phyloP scores from a whole-genome alignment of 2,329 filamentous ascomycete species.

The Verticillium alfalfae region DNA sequence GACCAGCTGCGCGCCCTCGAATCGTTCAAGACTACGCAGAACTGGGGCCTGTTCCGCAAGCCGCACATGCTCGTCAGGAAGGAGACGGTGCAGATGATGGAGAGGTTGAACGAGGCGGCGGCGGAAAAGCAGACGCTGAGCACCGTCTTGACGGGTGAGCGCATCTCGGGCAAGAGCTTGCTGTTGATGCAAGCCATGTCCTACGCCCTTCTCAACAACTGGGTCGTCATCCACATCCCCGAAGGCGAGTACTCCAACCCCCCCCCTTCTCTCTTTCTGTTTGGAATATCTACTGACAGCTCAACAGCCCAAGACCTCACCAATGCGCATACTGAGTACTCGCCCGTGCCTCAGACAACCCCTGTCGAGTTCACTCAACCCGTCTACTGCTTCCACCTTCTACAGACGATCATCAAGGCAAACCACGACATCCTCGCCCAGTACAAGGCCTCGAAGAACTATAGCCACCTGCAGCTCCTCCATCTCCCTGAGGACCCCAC shows the following conservation, averaged over 20 bases:
- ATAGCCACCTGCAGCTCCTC: constrained; percentile 44
- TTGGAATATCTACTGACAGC: background rate
- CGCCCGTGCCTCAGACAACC: constrained; percentile 55
- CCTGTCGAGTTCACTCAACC: constrained; percentile 70
- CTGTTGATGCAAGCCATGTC: constrained; percentile 78
- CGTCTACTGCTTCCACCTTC: constrained; percentile 67
- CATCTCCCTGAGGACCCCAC: constrained; percentile 55
- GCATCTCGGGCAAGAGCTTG: constrained; percentile 79
- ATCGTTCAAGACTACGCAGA: constrained; percentile 86
- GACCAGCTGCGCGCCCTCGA: constrained; percentile 79
- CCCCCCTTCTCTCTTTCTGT: constrained; percentile 14
- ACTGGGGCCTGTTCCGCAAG: constrained; percentile 78
- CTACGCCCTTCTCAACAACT: constrained; percentile 74
- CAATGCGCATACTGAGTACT: constrained; percentile 76
- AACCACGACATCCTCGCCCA: constrained; percentile 61
- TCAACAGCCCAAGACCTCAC: constrained; percentile 70
- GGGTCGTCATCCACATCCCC: constrained; percentile 84
- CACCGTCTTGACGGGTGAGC: constrained; percentile 67
- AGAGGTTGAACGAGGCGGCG: constrained; percentile 52
- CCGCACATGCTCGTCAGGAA: constrained; percentile 74
- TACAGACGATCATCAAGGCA: constrained; percentile 66
- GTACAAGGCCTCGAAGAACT: constrained; percentile 37
- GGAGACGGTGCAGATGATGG: constrained; percentile 71
- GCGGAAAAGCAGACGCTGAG: constrained; percentile 50
- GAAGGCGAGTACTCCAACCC: constrained; percentile 57